phyloP scores from a whole-genome alignment of 225 moss, liverwort and hornwort genomes.

The Sphagnum contortum region DNA sequence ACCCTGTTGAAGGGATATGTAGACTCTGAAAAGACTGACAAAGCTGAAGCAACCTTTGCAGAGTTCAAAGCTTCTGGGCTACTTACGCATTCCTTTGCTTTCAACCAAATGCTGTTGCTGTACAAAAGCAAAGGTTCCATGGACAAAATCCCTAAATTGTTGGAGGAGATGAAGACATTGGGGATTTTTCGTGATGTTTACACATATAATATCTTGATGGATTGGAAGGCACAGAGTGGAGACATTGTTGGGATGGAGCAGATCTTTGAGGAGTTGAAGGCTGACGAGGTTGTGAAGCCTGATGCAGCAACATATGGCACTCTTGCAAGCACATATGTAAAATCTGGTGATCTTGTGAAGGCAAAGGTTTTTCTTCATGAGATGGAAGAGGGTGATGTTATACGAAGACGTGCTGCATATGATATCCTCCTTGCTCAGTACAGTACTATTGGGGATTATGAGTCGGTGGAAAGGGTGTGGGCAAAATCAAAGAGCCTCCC shows the following conservation, averaged over 20 bases:
- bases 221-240: constrained; percentile 8
- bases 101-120: constrained; percentile 24
- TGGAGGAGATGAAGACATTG: constrained; percentile 15
- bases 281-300: constrained; percentile 10
- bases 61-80: constrained; percentile 6
- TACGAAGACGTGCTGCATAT: constrained; percentile 8
- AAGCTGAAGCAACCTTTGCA: constrained; percentile 6
- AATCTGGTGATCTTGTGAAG: constrained; percentile 13
- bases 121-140: constrained; percentile 11
- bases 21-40: not conserved
- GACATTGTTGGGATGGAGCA: constrained; percentile 17
- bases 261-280: constrained; percentile 22
- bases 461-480: constrained; percentile 24
- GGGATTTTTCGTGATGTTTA: constrained; percentile 18
- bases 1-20: constrained; percentile 5
- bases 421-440: constrained; percentile 23
- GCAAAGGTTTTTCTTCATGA: constrained; percentile 14
- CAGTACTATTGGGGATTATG: constrained; percentile 19
- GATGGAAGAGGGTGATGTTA: constrained; percentile 8
- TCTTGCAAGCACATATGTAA: constrained; percentile 15
- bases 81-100: constrained; percentile 19
- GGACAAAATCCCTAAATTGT: constrained; percentile 10
- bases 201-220: constrained; percentile 34
- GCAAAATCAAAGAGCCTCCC: constrained; percentile 10
- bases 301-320: constrained; percentile 24